Evolutionary conservation across 345 rosid species (phyloP), one percentile per base, ranked within the genome.

Genomic region (Brassica rapa): DNA sequence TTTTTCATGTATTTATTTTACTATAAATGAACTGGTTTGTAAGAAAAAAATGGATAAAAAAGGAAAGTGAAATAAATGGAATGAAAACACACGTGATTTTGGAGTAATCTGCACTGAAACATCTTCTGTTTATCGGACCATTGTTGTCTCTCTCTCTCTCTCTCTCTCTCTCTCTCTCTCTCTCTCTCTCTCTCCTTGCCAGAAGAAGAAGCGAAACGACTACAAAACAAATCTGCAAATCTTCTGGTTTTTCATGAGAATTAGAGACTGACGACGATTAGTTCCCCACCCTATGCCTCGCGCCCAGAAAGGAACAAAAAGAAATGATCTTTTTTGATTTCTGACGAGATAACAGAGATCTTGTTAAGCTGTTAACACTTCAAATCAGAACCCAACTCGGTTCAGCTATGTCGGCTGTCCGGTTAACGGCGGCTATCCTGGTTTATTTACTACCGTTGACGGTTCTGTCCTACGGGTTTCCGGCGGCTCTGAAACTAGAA

Each of bases 401-500:
- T 46, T 4, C 51, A 71, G 72, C 46, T 78, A 78, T 75, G 79
- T 46, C 72, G 62, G 30, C 72, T 78, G 9, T 21, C 43, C 27
- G 41, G 1, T 32, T 43, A 1, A 4, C 59, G 83, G 14, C 70
- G 27, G 41, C 63, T 29, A 11, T 80, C 10, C 23, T 76, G 61
- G 56, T 68, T 71, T 62, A n/a, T 37, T 37, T 69, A 63, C 62
- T 51, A 4, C 74, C 82, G 5, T 72, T 46, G 70, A 75, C 68
- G 63, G 83, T 19, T 77, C 83, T 82, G 2, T 11, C 80, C 14
- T 69, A 81, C 49, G 86, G 83, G 53, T 86, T 95, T 8, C 96
- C 97, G 67, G 84, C 85, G 82, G 80, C 82, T 6, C 66, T 90
- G 78, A 81, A 66, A 74, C 85, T 90, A 12, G 89, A 90, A 85